phyloP scores from a whole-genome alignment of 441 rosid genomes.

The Daphne laureola region DNA sequence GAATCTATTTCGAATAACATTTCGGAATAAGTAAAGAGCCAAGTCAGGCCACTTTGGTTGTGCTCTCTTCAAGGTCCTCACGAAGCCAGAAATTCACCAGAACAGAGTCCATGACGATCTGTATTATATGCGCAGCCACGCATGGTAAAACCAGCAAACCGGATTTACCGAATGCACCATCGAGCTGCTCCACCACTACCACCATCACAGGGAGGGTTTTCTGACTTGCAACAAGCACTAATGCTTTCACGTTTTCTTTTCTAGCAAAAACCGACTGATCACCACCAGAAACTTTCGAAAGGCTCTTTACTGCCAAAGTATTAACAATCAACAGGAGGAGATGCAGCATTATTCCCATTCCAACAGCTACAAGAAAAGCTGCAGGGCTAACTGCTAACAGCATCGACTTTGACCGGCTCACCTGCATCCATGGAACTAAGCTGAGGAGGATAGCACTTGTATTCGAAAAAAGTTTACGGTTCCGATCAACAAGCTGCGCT shows the following conservation, averaged over 20 bases:
- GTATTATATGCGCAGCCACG: constrained; percentile 81
- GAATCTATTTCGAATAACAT: too few relatives aligned
- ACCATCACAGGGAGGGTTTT: constrained; percentile 89
- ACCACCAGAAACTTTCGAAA: constrained; percentile 46
- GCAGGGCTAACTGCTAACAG: constrained; percentile 68
- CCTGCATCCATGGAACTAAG: constrained; percentile 96
- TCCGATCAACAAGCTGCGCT: constrained; percentile 60
- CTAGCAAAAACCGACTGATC: constrained; percentile 39
- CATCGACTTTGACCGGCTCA: constrained; percentile 83
- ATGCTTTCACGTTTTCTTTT: constrained; percentile 64
- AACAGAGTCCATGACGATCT: constrained; percentile 79
- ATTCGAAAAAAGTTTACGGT: constrained; percentile 60
- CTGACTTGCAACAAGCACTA: constrained; percentile 83
- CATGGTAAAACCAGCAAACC: constrained; percentile 94
- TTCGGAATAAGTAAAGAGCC: too few relatives aligned
- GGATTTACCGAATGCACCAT: constrained; percentile 83
- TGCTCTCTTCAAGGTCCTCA: constrained; percentile 27
- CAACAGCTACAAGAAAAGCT: constrained; percentile 69
- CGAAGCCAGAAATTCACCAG: constrained; percentile 64
- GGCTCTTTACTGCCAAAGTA: constrained; percentile 38
- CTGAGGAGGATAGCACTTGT: constrained; percentile 62
- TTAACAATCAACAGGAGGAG: constrained; percentile 59
- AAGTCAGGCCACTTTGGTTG: constrained; percentile 42
- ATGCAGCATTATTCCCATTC: constrained; percentile 69
- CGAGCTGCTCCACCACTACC: constrained; percentile 81